phyloP scores from a whole-genome alignment of 1,284 basidiomycete species.

The Agroathelia rolfsii region DNA sequence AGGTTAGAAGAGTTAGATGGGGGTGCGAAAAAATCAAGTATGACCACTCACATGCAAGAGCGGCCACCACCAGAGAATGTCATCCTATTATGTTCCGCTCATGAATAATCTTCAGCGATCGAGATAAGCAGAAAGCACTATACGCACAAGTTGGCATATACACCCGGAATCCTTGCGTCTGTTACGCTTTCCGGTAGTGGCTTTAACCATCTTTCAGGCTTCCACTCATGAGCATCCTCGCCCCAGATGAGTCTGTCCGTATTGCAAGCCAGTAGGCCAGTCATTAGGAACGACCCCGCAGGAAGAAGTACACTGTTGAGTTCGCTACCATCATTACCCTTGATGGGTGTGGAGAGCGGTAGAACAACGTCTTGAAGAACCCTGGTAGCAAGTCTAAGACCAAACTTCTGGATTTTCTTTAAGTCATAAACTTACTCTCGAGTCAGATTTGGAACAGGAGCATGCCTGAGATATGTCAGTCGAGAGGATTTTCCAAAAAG shows the following conservation, averaged over 20 bases:
- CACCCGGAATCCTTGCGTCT: conserved; percentile 21
- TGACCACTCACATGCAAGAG: conserved; percentile 22
- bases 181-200: conserved; percentile 11
- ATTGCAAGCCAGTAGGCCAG: conserved; percentile 16
- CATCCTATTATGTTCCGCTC: conserved; percentile 19
- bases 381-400: too few relatives aligned
- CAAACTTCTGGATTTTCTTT: too few relatives aligned
- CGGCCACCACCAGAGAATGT: conserved; percentile 26
- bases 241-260: conserved; percentile 14
- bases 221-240: conserved; percentile 14
- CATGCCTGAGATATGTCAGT: conserved; percentile 12
- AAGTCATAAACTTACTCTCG: conserved; percentile 18
- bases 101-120: not conserved
- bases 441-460: conserved; percentile 17
- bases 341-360: conserved; percentile 16
- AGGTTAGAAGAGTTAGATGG: conserved; percentile 4
- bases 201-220: conserved; percentile 12
- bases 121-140: not conserved
- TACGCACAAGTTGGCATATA: conserved; percentile 26
- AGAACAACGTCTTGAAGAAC: conserved; percentile 17
- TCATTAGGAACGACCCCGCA: too few relatives aligned
- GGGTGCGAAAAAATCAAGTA: not conserved
- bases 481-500: not conserved
- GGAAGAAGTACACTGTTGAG: conserved; percentile 15
- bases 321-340: conserved; percentile 16